These are phyloP conservation scores for Pestalotiopsis fici DNA, from an alignment of 2,329 filamentous ascomycete species.

Conservation along the genomic window DNA sequence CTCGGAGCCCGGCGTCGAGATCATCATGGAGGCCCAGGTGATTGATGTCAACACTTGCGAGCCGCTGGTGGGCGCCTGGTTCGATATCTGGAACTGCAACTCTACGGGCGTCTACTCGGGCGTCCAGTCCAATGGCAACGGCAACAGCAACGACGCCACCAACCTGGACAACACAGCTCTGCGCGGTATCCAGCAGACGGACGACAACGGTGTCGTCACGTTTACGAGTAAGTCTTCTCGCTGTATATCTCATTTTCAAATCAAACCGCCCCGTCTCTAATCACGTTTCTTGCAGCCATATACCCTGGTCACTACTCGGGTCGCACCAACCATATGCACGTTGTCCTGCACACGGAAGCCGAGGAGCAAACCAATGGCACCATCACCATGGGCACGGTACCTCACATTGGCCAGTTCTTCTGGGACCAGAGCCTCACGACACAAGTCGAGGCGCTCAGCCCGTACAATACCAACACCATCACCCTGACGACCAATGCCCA, in stretches of 20 bases:
- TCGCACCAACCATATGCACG: conserved; percentile 49
- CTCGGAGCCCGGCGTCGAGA: conserved; percentile 45
- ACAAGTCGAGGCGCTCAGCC: conserved; percentile 5
- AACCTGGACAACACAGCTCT: conserved; percentile 41
- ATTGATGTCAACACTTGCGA: conserved; percentile 56
- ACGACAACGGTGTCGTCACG: conserved; percentile 39
- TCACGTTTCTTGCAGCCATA: background rate
- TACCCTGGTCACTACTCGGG: conserved; percentile 44
- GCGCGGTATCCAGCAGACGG: conserved; percentile 41
- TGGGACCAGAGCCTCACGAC: conserved; percentile 61
- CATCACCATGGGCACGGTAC: conserved; percentile 41
- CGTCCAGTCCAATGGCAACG: conserved; percentile 36
- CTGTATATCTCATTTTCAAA: background rate
- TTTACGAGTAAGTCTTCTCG: conserved; percentile 37
- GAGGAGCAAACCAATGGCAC: conserved; percentile 42
- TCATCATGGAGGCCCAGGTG: conserved; percentile 53
- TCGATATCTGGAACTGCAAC: conserved; percentile 54
- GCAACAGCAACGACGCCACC: conserved; percentile 39
- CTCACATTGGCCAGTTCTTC: conserved; percentile 58
- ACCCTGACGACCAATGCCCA: background rate
- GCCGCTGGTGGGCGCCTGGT: conserved; percentile 44
- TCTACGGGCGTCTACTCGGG: conserved; percentile 50
- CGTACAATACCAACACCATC: conserved; percentile 1
- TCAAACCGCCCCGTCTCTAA: background rate
- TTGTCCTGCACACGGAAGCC: conserved; percentile 44